A percentile compares a stretch with the other conserved stretches of the same genome.
Conservation (phyloP, 2,329 filamentous ascomycete species). For the Orbilia javanica region DNA sequence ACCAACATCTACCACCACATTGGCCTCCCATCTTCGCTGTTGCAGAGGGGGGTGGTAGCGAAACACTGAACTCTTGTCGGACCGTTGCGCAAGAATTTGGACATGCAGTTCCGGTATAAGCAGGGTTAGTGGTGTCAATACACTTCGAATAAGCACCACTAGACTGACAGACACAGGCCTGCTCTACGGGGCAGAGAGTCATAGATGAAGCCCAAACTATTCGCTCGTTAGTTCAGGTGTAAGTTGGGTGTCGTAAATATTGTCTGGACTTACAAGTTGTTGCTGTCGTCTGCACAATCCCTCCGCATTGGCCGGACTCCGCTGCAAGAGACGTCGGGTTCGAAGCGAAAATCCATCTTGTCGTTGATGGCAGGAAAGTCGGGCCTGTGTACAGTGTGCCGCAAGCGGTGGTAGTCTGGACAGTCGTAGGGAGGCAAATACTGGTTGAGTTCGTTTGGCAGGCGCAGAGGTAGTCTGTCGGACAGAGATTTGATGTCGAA, state of each 20-base stretch:
- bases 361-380: not conserved
- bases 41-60: conserved; percentile 13
- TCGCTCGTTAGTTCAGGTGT: not conserved
- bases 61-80: not conserved
- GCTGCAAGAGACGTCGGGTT: not conserved
- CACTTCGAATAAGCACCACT: conserved; percentile 13
- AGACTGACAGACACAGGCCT: conserved; percentile 26
- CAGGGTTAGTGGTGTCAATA: not conserved
- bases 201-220: conserved; percentile 10
- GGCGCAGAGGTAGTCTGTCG: conserved; percentile 24
- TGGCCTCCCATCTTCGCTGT: conserved; percentile 23
- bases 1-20: conserved; percentile 43
- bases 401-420: not conserved
- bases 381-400: not conserved
- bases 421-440: conserved; percentile 20
- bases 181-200: conserved; percentile 5
- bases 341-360: not conserved
- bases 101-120: not conserved
- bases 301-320: conserved; percentile 32
- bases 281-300: not conserved
- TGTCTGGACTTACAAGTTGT: conserved; percentile 30
- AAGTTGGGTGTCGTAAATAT: too few relatives aligned
- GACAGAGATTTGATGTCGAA: conserved; percentile 7
- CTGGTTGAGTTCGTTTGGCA: conserved; percentile 7
- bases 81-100: conserved; percentile 6